Conservation (phyloP, 129 eudicot genomes). For the Tagetes erecta region DNA sequence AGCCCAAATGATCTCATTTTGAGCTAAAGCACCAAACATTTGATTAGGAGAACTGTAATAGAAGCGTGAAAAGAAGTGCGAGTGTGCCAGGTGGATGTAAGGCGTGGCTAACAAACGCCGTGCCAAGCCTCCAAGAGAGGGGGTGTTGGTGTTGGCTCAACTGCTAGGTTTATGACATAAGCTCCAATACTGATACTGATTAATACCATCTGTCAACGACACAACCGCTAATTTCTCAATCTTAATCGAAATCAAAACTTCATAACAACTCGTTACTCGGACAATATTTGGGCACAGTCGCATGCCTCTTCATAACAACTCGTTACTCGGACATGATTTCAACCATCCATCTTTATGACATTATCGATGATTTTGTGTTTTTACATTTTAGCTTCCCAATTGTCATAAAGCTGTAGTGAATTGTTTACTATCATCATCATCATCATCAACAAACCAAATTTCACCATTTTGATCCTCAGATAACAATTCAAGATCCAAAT, state of each 20-base stretch:
- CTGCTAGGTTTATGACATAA: no score
- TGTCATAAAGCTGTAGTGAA: neutral
- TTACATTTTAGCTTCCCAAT: constrained; percentile 6
- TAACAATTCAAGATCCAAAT: neutral
- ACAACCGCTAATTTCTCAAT: neutral
- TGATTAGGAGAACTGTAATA: no score
- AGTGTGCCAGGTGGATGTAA: no score
- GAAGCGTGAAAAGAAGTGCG: no score
- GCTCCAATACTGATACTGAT: neutral
- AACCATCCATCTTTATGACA: no score
- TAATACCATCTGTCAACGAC: neutral
- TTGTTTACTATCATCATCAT: neutral
- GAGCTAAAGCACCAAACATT: no score
- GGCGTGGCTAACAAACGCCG: no score
- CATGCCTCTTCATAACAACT: no score
- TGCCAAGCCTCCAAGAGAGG: neutral
- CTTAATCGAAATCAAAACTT: neutral
- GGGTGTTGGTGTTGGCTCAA: neutral
- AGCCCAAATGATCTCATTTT: no score
- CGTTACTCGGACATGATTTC: no score
- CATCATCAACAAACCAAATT: constrained; percentile 1
- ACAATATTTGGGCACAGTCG: no score
- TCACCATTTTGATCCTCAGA: constrained; percentile 4
- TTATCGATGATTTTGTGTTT: neutral
- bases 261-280: no score